Base-by-base conservation (phyloP, 306 rosid species). In the Albizia julibrissin region DNA sequence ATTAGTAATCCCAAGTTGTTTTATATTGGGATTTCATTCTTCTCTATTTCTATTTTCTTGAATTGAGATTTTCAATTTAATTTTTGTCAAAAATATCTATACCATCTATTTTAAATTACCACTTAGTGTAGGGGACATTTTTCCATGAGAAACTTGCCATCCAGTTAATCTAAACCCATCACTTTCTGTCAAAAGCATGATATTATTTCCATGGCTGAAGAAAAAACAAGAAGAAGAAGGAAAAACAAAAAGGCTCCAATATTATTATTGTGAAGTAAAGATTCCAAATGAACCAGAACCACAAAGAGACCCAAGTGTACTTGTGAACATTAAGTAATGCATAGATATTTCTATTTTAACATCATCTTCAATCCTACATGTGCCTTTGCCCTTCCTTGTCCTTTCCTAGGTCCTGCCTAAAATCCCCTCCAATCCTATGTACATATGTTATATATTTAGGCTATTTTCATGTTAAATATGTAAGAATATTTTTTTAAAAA, bases 261-360 rank as follows among this genome's bases (percentile, higher is more conserved):
- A 40, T 27, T 26, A 40, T 27, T 26, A 33, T 34, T 33, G 15
- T 56, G 72, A 84, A 37, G 22, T 79, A 49, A 67, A 73, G 83
- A 84, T 66, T 70, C 75, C 74, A 50, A 65, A 76, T 10, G 68
- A 77, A 84, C 59, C 85, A 84, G 80, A 85, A 72, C 86, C 84
- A 72, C 76, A 84, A 31, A n/a, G 52, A 75, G 6, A 3, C 79
- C 40, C 39, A 49, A 26, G 1, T 10, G 49, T 52, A 46, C 73
- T 54, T 83, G 40, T 14, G 47, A 81, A 42, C 40, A 16, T 33
- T 67, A 31, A 58, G 13, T 31, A 74, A 54, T 43, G 52, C 67
- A 79, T 52, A 73, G 76, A 78, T 64, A 72, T 83, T 73, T 13
- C 26, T 73, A 81, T 43, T 81, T 69, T 31, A 62, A 54, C 69